Evolutionary conservation across 176 grass and related monocot species (phyloP).

Genomic region (Typha latifolia): DNA sequence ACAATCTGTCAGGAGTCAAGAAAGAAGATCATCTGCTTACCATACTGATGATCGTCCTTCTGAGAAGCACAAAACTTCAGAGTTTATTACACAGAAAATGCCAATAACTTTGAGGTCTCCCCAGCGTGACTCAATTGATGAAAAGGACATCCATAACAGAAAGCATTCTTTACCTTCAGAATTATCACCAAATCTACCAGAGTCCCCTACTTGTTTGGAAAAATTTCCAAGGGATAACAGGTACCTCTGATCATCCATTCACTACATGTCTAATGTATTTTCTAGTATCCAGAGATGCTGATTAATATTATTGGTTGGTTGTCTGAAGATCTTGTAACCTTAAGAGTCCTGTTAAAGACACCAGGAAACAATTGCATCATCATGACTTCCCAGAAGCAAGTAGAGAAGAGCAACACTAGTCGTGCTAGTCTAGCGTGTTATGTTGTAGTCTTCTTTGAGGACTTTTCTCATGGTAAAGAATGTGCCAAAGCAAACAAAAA

Average conservation of each 20-base stretch:
- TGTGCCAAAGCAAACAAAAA: conserved; percentile 26
- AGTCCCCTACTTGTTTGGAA: conserved; percentile 4
- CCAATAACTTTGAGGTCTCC: conserved; percentile 32
- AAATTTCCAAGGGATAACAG: conserved; percentile 16
- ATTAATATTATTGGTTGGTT: conserved; percentile 1
- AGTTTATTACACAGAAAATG: background rate
- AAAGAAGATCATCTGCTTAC: conserved; percentile 26
- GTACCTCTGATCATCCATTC: conserved; percentile 5
- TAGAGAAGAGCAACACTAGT: conserved; percentile 37
- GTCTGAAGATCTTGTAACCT: conserved; percentile 2
- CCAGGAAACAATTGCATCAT: conserved; percentile 28
- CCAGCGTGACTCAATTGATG: conserved; percentile 2
- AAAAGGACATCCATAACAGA: conserved; percentile 9
- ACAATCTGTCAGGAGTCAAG: conserved; percentile 31
- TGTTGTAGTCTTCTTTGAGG: conserved; percentile 21
- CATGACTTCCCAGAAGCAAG: conserved; percentile 32
- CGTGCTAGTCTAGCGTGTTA: conserved; percentile 15
- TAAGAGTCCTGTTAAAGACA: conserved; percentile 37
- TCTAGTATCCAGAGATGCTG: background rate
- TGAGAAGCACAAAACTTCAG: conserved; percentile 14
- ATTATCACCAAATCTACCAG: background rate
- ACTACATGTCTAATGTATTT: background rate
- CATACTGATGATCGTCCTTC: conserved; percentile 15
- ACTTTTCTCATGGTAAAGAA: conserved; percentile 2
- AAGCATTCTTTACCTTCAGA: background rate